Percentiles rank a stretch among this genome's conserved stretches.
Evolutionary conservation across 2,329 filamentous ascomycete species (phyloP).

Genomic region (Trichoderma semiorbis): DNA sequence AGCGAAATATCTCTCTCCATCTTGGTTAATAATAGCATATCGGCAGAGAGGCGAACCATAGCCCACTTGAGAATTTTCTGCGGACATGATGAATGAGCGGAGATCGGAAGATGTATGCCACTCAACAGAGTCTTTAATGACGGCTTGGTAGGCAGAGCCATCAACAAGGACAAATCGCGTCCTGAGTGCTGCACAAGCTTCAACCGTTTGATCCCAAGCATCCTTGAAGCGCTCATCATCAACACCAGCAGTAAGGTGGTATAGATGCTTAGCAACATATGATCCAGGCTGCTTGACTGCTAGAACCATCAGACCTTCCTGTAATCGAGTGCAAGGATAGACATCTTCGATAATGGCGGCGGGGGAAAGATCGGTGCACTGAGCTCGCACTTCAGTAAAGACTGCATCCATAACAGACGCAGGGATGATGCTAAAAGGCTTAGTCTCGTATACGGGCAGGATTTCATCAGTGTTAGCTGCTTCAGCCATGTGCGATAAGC

Average conservation of each 20-base stretch:
- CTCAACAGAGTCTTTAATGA: constrained; percentile 16
- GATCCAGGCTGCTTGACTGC: constrained; percentile 25
- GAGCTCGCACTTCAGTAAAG: neutral
- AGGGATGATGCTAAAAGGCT: constrained; percentile 11
- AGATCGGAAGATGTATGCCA: neutral
- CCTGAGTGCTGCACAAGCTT: constrained; percentile 21
- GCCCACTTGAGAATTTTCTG: neutral
- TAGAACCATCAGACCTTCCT: constrained; percentile 35
- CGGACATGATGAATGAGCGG: constrained; percentile 6
- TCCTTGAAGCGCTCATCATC: constrained; percentile 19
- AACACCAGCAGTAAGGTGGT: constrained; percentile 13
- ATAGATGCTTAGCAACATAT: constrained; percentile 22
- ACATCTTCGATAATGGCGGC: constrained; percentile 25
- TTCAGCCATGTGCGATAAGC: constrained; percentile 10
- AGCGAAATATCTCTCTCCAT: neutral
- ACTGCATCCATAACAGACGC: neutral
- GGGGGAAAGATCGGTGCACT: neutral
- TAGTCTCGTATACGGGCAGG: constrained; percentile 10
- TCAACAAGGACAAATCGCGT: constrained; percentile 23
- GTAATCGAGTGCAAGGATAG: constrained; percentile 37
- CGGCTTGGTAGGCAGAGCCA: constrained; percentile 13
- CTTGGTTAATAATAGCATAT: neutral
- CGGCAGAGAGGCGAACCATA: constrained; percentile 3
- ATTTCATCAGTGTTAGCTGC: constrained; percentile 3
- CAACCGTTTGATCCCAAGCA: constrained; percentile 22